phyloP scores from a whole-genome alignment of 1,284 basidiomycete genomes.

The Sporisorium graminicola region DNA sequence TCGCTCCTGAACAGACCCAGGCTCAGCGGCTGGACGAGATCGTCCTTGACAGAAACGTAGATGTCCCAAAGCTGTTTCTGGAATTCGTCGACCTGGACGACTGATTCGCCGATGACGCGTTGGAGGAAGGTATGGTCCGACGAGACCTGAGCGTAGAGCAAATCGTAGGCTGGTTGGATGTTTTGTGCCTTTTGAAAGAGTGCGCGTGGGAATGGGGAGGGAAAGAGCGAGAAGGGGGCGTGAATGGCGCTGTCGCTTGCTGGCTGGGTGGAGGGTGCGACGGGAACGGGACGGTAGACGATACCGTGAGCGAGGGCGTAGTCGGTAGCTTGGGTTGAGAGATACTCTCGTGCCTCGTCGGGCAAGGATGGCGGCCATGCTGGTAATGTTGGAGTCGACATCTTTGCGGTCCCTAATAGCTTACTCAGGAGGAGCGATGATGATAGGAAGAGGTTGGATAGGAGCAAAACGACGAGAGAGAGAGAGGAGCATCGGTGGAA shows the following conservation, averaged over 20 bases:
- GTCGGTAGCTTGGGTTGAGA: constrained; percentile 80
- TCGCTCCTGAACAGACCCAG: constrained; percentile 96
- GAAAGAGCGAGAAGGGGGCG: constrained; percentile 88
- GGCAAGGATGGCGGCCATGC: constrained; percentile 81
- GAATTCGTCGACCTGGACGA: constrained; percentile 87
- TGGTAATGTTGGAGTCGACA: constrained; percentile 25
- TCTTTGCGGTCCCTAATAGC: background rate
- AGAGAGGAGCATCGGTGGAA: constrained; percentile 2
- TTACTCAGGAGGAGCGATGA: background rate
- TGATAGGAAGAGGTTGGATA: constrained; percentile 13
- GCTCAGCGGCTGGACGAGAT: constrained; percentile 77
- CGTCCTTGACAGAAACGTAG: constrained; percentile 77
- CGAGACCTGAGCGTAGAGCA: constrained; percentile 86
- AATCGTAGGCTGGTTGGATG: constrained; percentile 85
- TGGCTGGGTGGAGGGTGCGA: constrained; percentile 63
- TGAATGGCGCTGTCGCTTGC: constrained; percentile 79
- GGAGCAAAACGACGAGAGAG: background rate
- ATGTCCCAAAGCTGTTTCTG: constrained; percentile 86
- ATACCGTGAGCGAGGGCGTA: constrained; percentile 88
- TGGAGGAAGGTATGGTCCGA: constrained; percentile 84
- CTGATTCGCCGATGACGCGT: constrained; percentile 82
- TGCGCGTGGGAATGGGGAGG: constrained; percentile 83
- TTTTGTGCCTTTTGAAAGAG: constrained; percentile 79
- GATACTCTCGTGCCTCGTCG: constrained; percentile 74
- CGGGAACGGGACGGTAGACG: constrained; percentile 78